These are phyloP conservation scores for Colletotrichum salicis DNA, from an alignment of 2,329 filamentous ascomycete species.

Conservation along the genomic window DNA sequence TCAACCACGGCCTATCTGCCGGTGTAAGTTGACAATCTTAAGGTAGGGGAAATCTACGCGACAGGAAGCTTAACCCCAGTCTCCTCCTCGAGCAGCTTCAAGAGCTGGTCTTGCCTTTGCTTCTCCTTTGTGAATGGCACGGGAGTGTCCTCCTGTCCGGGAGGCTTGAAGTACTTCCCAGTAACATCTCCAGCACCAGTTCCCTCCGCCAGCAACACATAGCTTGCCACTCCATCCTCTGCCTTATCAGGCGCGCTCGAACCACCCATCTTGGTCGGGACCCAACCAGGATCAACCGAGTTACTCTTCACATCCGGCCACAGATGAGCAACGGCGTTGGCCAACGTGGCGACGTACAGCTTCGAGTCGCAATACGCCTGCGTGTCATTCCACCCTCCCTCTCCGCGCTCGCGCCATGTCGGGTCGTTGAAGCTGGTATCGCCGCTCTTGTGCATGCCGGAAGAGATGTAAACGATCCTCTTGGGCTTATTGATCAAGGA, in stretches of 20 bases:
- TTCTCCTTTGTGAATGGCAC: conserved; percentile 49
- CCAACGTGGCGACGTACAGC: conserved; percentile 65
- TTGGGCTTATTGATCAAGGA: conserved; percentile 58
- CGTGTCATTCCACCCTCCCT: conserved; percentile 48
- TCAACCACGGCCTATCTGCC: background rate
- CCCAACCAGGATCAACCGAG: conserved; percentile 64
- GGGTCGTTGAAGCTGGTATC: conserved; percentile 54
- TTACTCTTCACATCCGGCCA: conserved; percentile 56
- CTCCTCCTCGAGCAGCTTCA: conserved; percentile 48
- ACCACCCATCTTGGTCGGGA: conserved; percentile 65
- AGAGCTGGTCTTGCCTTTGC: conserved; percentile 54
- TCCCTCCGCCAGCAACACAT: conserved; percentile 58
- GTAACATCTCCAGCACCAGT: conserved; percentile 43
- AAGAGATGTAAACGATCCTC: conserved; percentile 63
- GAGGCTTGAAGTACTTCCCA: conserved; percentile 52
- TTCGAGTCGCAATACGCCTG: conserved; percentile 63
- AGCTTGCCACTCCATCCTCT: conserved; percentile 58
- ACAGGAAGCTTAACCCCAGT: conserved; percentile 35
- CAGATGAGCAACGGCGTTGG: conserved; percentile 61
- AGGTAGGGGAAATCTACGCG: background rate
- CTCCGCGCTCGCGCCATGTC: conserved; percentile 40
- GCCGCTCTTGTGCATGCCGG: conserved; percentile 60
- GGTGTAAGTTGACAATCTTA: background rate
- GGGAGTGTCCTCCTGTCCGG: conserved; percentile 42
- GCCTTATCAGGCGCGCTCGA: conserved; percentile 56